Percentiles rank a stretch among this genome's conserved stretches.
Conservation (phyloP, 2,329 filamentous ascomycete species). For the Didymella pinodella region DNA sequence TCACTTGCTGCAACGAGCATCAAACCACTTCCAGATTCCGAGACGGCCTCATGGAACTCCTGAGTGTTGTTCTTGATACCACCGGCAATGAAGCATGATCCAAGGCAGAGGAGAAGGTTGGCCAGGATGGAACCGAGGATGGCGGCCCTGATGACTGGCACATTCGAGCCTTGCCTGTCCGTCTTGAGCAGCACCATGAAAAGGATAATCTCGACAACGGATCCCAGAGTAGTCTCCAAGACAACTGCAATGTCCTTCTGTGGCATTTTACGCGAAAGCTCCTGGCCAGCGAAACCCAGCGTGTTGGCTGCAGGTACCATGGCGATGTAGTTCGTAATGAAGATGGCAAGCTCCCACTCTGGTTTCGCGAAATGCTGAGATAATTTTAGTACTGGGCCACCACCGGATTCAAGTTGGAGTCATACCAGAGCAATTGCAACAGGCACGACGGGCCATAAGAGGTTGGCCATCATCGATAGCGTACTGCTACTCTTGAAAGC, state of each 20-base stretch:
- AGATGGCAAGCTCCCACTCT: constrained; percentile 69
- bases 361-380: constrained; percentile 60
- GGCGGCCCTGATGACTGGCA: constrained; percentile 81
- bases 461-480: constrained; percentile 70
- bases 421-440: constrained; percentile 70
- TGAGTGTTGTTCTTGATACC: constrained; percentile 74
- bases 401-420: neutral
- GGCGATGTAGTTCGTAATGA: constrained; percentile 75
- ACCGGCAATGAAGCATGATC: constrained; percentile 80
- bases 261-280: constrained; percentile 76
- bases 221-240: constrained; percentile 68
- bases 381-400: constrained; percentile 13
- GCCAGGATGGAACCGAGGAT: constrained; percentile 85
- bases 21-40: constrained; percentile 79
- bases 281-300: constrained; percentile 76
- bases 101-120: constrained; percentile 81
- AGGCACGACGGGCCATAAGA: constrained; percentile 79
- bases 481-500: constrained; percentile 69
- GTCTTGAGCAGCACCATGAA: constrained; percentile 77
- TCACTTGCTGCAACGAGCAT: constrained; percentile 76
- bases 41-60: constrained; percentile 76
- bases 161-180: constrained; percentile 49
- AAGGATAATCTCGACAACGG: constrained; percentile 80
- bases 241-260: constrained; percentile 72
- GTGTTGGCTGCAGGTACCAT: constrained; percentile 81